Conservation (phyloP, 176 grass and related monocot species). For the Urochloa ruziziensis region DNA sequence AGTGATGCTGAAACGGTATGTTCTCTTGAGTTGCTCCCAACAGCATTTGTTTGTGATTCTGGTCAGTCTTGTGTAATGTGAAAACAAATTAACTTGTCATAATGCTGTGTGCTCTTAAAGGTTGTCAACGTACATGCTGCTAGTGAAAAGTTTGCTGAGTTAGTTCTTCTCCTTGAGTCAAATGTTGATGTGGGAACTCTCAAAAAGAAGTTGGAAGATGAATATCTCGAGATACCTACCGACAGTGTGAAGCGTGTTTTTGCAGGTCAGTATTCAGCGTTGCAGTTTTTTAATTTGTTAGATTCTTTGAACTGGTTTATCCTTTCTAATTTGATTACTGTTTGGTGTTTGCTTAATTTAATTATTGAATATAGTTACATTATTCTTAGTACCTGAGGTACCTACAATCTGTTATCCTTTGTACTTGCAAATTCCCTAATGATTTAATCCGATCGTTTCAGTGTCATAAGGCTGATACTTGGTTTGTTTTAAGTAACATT, state of each 20-base stretch:
- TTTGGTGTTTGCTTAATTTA: neutral
- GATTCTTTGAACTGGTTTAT: neutral
- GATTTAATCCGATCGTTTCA: neutral
- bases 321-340: neutral
- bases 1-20: constrained; percentile 75
- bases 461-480: neutral
- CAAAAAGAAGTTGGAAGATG: constrained; percentile 67
- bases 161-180: constrained; percentile 65
- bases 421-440: constrained; percentile 2
- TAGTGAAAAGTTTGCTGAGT: constrained; percentile 59
- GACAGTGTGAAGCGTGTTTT: constrained; percentile 64
- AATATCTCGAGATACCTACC: constrained; percentile 75
- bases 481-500: neutral
- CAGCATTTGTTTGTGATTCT: neutral
- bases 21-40: constrained; percentile 30
- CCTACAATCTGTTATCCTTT: too few species aligned
- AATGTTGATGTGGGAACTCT: constrained; percentile 50
- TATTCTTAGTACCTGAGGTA: too few species aligned
- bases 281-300: neutral
- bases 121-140: constrained; percentile 68
- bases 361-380: neutral
- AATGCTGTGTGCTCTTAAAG: constrained; percentile 33
- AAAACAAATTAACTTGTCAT: neutral
- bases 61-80: neutral
- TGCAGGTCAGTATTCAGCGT: constrained; percentile 55